A percentile compares a stretch with the other conserved stretches of the same genome.
phyloP scores from a whole-genome alignment of 331 rosid genomes.

The Malus hybrid region DNA sequence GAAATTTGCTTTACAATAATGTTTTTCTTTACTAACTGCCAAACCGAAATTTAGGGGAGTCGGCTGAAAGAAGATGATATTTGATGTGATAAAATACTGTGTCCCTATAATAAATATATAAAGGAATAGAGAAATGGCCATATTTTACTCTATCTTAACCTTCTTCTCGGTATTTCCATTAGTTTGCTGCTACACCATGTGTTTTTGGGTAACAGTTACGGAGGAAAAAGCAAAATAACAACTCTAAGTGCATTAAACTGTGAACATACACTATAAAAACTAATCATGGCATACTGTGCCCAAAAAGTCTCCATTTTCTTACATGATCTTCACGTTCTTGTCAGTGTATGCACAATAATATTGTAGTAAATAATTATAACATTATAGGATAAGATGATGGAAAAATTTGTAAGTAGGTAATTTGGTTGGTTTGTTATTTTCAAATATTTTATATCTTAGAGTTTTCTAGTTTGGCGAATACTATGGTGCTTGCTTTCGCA shows the following conservation, averaged over 20 bases:
- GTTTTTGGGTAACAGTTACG: conserved; percentile 10
- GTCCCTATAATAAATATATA: neutral
- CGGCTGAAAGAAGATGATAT: neutral
- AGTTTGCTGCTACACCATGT: conserved; percentile 12
- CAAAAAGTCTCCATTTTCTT: conserved; percentile 6
- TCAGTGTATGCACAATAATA: neutral
- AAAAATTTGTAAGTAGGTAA: neutral
- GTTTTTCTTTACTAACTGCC: neutral
- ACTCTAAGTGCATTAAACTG: conserved; percentile 3
- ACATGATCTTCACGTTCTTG: neutral
- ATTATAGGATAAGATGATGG: neutral
- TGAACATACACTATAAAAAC: neutral
- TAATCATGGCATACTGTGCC: conserved; percentile 7
- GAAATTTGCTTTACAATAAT: neutral
- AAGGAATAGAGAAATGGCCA: conserved; percentile 18
- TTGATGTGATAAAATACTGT: neutral
- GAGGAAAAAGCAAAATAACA: neutral
- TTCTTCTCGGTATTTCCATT: conserved; percentile 1
- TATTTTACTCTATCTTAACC: neutral
- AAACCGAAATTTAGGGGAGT: conserved; percentile 5
- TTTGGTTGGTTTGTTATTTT: neutral
- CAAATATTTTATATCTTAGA: neutral
- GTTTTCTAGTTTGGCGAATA: neutral
- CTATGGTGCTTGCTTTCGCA: neutral
- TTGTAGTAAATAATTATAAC: neutral